Evolutionary conservation across 345 rosid species (phyloP).

Genomic region (Firmiana major): DNA sequence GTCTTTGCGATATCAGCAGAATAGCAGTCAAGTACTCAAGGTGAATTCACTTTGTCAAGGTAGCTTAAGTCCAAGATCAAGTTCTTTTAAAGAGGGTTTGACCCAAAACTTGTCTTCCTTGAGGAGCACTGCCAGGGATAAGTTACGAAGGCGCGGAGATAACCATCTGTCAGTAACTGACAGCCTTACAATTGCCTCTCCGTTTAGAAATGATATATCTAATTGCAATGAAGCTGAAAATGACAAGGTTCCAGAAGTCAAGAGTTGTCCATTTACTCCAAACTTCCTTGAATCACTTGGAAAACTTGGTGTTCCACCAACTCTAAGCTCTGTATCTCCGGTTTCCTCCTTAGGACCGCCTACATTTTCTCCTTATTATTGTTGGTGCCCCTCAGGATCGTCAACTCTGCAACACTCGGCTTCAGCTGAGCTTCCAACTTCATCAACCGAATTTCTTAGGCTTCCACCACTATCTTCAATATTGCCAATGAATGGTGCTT

Average conservation of each 20-base stretch:
- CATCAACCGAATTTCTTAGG: slow-evolving; percentile 45
- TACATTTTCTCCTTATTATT: slow-evolving; percentile 73
- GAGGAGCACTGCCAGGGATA: slow-evolving; percentile 56
- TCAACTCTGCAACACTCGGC: slow-evolving; percentile 40
- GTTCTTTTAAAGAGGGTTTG: slow-evolving; percentile 71
- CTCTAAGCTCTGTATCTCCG: slow-evolving; percentile 30
- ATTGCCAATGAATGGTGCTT: slow-evolving; percentile 41
- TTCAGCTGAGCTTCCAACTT: slow-evolving; percentile 32
- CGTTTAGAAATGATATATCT: slow-evolving; percentile 22
- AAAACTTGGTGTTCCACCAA: slow-evolving; percentile 31
- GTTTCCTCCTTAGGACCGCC: slow-evolving; percentile 44
- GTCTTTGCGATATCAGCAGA: slow-evolving; percentile 43
- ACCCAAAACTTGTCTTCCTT: slow-evolving; percentile 42
- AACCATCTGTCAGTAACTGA: slow-evolving; percentile 45
- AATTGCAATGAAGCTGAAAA: slow-evolving; percentile 28
- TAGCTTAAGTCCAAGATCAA: slow-evolving; percentile 77
- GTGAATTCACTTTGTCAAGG: slow-evolving; percentile 47
- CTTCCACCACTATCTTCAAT: slow-evolving; percentile 66
- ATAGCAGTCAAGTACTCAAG: slow-evolving; percentile 45
- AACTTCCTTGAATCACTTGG: slow-evolving; percentile 43
- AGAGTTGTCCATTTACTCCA: slow-evolving; percentile 20
- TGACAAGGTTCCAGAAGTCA: slow-evolving; percentile 23
- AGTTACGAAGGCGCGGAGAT: slow-evolving; percentile 59
- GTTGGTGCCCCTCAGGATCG: slow-evolving; percentile 79
- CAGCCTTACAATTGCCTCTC: slow-evolving; percentile 30